Base-by-base conservation (phyloP, 805 yeast genomes). In the Debaryomyces tyrocola region DNA sequence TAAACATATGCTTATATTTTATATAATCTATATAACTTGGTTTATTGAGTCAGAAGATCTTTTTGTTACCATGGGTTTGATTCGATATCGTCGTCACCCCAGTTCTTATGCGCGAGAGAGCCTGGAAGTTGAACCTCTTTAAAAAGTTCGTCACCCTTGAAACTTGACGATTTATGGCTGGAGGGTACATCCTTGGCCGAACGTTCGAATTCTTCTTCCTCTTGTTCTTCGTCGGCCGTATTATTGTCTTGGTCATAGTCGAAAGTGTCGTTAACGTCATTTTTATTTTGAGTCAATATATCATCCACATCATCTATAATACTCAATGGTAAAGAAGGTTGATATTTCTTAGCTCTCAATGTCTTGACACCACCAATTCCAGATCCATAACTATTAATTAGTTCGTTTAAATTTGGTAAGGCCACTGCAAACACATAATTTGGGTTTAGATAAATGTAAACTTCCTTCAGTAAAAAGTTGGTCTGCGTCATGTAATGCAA, bases 331-430 rank as follows among this genome's bases (percentile, higher is more conserved):
- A 90, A 65, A 18, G 80, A 69, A 0, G 97, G 97, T 60, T 84
- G 88, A 57, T 75, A 84, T 44, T 76, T 68, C 46, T 72, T 70
- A 15, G 86, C 78, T 43, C 83, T 76, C 17, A 71, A 69, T 35
- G 72, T 72, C 44, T 80, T 75, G 1, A 79, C 64, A 1, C 89
- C 87, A 3, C 87, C 85, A 14, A 83, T 58, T 7, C 91, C 90
- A 1, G 88, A 80, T 2, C 96, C 95, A 73, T 89, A 92, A 37
- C 78, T 76, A 46, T 79, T 81, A 20, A 89, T 75, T 62, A 90
- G 67, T 63, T 92, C 97, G 2, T 80, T 69, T 8, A 81, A 57
- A n/a, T 84, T 82, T 1, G 97, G 97, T 24, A 90, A 66, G 1
- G 80, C 77, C 27, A 87, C 77, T 2, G 82, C 80, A 45, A 77